A percentile compares a stretch with the other conserved stretches of the same genome.
Evolutionary conservation across 2,329 filamentous ascomycete species (phyloP).

Genomic region (Corinectria fuckeliana): DNA sequence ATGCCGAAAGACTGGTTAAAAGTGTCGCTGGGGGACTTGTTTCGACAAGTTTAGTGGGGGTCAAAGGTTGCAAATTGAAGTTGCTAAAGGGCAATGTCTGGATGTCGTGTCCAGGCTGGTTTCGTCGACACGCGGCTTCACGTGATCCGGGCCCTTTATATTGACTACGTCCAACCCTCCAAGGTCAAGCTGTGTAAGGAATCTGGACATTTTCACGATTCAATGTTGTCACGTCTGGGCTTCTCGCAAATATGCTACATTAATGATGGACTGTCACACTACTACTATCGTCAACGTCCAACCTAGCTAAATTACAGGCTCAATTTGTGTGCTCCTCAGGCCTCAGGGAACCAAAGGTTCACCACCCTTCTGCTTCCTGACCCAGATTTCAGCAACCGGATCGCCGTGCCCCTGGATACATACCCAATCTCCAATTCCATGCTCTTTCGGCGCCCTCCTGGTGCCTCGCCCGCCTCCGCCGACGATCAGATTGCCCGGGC

Average conservation of each 20-base stretch:
- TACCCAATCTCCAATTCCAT: constrained; percentile 76
- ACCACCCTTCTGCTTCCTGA: constrained; percentile 45
- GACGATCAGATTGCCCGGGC: constrained; percentile 80
- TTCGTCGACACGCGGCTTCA: constrained; percentile 17
- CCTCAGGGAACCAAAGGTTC: background rate
- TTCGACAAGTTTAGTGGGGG: background rate
- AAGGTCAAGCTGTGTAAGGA: background rate
- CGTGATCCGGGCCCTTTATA: constrained; percentile 5
- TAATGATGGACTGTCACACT: background rate
- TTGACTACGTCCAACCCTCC: background rate
- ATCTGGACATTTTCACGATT: too few relatives aligned
- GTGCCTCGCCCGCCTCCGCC: constrained; percentile 79
- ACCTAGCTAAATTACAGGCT: too few relatives aligned
- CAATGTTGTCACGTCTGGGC: background rate
- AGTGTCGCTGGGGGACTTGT: constrained; percentile 2
- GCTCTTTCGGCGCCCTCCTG: constrained; percentile 62
- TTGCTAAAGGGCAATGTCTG: background rate
- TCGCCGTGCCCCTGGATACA: constrained; percentile 70
- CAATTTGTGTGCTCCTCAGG: background rate
- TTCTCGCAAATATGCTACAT: background rate
- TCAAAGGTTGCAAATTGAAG: background rate
- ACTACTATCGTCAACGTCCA: background rate
- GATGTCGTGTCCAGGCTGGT: constrained; percentile 14
- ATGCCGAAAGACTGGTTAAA: constrained; percentile 17
- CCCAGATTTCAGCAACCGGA: constrained; percentile 71